Evolutionary conservation across 1,284 basidiomycete species (phyloP), one percentile per base, ranked within the genome.

Genomic region (Cutaneotrichosporon dermatis): DNA sequence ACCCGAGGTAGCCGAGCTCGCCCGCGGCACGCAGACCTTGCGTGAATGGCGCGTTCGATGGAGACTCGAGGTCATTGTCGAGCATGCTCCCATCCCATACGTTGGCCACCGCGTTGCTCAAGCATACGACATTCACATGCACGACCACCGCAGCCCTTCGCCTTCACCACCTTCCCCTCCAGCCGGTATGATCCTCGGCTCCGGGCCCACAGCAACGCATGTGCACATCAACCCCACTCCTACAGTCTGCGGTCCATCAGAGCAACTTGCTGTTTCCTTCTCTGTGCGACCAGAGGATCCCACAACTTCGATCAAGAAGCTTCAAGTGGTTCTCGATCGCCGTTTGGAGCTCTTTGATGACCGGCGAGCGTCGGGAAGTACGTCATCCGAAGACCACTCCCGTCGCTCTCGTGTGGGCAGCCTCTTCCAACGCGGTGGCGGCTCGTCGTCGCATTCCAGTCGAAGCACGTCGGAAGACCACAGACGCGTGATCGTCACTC

Each of bases 41-140:
- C 69, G 69, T 34, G 73, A 76, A 50, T 72, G 72, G 67, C 69
- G 70, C 44, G 62, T 67, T 3, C 66, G 64, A 10, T 76, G 74
- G 74, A 62, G 65, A 11, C 54, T 76, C n/a, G 71, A 74, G 43
- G 58, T 68, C 10, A 56, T 65, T 11, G 58, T 76, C 52, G 68
- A 75, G 16, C 73, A 75, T 61, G 63, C 66, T 45, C 72, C 73
- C 13, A 74, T 76, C 39, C 66, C 66, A 2, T 66, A 66, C 40
- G 71, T 74, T 41, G 73, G 74, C 4, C 56, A 65, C 33, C 56
- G 68, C 4, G 63, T 71, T 9, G 56, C 64, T 10, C 69, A 67
- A 15, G 57, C 65, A 3, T 76, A 64, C 60, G 51, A 55, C 4
- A 57, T 76, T 49, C 58, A 70, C 44, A 43, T 76, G 7, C 57